phyloP scores from a whole-genome alignment of 1,284 basidiomycete species.

The Pseudozyma sp. region DNA sequence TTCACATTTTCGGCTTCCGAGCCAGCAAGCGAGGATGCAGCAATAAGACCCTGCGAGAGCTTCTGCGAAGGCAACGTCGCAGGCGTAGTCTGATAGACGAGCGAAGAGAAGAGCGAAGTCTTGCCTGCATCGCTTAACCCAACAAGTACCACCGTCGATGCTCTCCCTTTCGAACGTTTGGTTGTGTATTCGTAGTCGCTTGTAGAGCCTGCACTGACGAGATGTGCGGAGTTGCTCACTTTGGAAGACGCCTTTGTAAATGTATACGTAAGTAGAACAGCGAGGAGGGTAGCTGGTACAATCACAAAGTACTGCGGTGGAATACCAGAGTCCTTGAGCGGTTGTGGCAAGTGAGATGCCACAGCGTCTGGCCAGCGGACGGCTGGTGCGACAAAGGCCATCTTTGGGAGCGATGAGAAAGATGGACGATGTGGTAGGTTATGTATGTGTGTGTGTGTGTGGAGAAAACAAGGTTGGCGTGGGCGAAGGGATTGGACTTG shows the following conservation, averaged over 20 bases:
- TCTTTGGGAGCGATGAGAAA: slow-evolving; percentile 1
- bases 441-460: background rate
- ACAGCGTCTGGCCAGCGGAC: slow-evolving; percentile 54
- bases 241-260: slow-evolving; percentile 36
- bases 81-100: slow-evolving; percentile 57
- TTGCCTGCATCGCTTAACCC: slow-evolving; percentile 61
- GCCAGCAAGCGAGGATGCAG: background rate
- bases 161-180: slow-evolving; percentile 28
- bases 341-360: slow-evolving; percentile 35
- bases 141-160: slow-evolving; percentile 55
- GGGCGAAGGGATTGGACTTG: slow-evolving; percentile 4
- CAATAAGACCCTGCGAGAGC: slow-evolving; percentile 36
- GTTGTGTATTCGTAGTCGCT: slow-evolving; percentile 6
- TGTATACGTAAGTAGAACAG: slow-evolving; percentile 47
- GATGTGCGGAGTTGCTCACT: slow-evolving; percentile 9
- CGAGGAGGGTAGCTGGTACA: slow-evolving; percentile 47
- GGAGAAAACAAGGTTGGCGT: background rate
- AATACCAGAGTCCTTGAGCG: slow-evolving; percentile 33
- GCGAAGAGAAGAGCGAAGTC: slow-evolving; percentile 58
- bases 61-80: slow-evolving; percentile 56
- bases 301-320: slow-evolving; percentile 50
- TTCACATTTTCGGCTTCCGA: slow-evolving; percentile 5
- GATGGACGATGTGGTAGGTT: background rate
- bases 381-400: slow-evolving; percentile 43
- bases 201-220: slow-evolving; percentile 4